Conservation (phyloP, 2,329 filamentous ascomycete genomes). For the Penicillium crustosum region DNA sequence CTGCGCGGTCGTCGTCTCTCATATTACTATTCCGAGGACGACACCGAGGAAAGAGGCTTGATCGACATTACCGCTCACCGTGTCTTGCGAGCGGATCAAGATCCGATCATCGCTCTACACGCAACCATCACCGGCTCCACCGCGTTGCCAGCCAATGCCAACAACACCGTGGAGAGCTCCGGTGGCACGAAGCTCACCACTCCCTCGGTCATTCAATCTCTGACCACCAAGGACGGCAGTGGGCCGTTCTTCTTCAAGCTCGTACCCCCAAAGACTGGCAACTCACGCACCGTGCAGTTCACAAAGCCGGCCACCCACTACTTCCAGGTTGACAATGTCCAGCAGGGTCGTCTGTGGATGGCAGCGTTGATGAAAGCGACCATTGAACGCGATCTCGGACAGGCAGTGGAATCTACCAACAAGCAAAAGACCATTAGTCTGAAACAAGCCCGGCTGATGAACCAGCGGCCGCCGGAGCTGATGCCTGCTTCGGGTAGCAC, state of each 20-base stretch:
- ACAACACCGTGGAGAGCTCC: slow-evolving; percentile 33
- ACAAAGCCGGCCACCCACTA: slow-evolving; percentile 97
- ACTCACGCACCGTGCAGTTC: slow-evolving; percentile 91
- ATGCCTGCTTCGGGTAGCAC: slow-evolving; percentile 58
- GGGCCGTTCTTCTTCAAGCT: slow-evolving; percentile 98
- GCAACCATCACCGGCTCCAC: slow-evolving; percentile 89
- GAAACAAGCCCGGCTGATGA: slow-evolving; percentile 81
- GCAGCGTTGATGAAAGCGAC: slow-evolving; percentile 98
- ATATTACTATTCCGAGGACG: slow-evolving; percentile 94
- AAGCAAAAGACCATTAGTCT: slow-evolving; percentile 96
- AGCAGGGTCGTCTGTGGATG: slow-evolving; percentile 94
- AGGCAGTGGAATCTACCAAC: slow-evolving; percentile 84
- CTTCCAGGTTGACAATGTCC: slow-evolving; percentile 89
- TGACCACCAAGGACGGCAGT: slow-evolving; percentile 51
- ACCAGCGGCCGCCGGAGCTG: slow-evolving; percentile 83
- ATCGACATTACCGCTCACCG: slow-evolving; percentile 98
- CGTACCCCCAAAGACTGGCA: slow-evolving; percentile 80
- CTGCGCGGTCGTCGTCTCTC: slow-evolving; percentile 86
- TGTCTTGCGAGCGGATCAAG: slow-evolving; percentile 90
- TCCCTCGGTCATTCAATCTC: slow-evolving; percentile 33
- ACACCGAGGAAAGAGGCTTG: slow-evolving; percentile 87
- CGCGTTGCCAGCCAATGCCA: slow-evolving; percentile 52
- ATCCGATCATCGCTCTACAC: slow-evolving; percentile 84
- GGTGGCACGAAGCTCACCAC: slow-evolving; percentile 32
- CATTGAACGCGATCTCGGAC: slow-evolving; percentile 81